A percentile compares a stretch with the other conserved stretches of the same genome.
phyloP scores from a whole-genome alignment of 352 stramenopile species.

The Bremia lactucae region DNA sequence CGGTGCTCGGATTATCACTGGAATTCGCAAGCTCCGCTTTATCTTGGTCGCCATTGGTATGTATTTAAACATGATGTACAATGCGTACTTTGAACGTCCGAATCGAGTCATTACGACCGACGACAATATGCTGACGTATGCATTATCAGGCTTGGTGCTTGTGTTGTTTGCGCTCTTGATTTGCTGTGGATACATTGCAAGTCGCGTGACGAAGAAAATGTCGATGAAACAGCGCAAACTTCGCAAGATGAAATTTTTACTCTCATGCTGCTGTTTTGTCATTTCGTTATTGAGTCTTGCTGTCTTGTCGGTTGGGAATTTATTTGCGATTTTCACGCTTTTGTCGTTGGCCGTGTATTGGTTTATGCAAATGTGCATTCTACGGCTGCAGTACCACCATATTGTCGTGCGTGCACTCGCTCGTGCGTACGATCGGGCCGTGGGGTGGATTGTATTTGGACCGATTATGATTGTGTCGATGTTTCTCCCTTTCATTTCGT shows the following conservation, averaged over 20 bases:
- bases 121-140: slow-evolving; percentile 51
- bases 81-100: slow-evolving; percentile 61
- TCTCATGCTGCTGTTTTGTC: slow-evolving; percentile 58
- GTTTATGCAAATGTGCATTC: slow-evolving; percentile 78
- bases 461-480: slow-evolving; percentile 84
- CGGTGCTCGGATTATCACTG: slow-evolving; percentile 47
- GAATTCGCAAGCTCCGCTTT: slow-evolving; percentile 78
- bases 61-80: slow-evolving; percentile 76
- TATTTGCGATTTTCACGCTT: slow-evolving; percentile 65
- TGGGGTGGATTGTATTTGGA: slow-evolving; percentile 84
- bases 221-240: slow-evolving; percentile 85
- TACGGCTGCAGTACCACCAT: slow-evolving; percentile 76
- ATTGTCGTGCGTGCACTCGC: slow-evolving; percentile 72
- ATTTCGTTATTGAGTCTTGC: slow-evolving; percentile 60
- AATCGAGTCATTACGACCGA: slow-evolving; percentile 42
- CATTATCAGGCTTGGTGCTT: slow-evolving; percentile 49
- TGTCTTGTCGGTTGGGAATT: slow-evolving; percentile 54
- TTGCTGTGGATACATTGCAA: slow-evolving; percentile 77
- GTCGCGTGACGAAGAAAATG: slow-evolving; percentile 84
- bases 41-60: slow-evolving; percentile 56
- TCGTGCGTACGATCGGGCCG: slow-evolving; percentile 57
- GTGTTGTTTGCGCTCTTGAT: slow-evolving; percentile 64
- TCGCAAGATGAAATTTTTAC: slow-evolving; percentile 82
- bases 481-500: slow-evolving; percentile 83
- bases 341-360: slow-evolving; percentile 71